Evolutionary conservation across 306 rosid species (phyloP).

Genomic region (Cicer judaicum): DNA sequence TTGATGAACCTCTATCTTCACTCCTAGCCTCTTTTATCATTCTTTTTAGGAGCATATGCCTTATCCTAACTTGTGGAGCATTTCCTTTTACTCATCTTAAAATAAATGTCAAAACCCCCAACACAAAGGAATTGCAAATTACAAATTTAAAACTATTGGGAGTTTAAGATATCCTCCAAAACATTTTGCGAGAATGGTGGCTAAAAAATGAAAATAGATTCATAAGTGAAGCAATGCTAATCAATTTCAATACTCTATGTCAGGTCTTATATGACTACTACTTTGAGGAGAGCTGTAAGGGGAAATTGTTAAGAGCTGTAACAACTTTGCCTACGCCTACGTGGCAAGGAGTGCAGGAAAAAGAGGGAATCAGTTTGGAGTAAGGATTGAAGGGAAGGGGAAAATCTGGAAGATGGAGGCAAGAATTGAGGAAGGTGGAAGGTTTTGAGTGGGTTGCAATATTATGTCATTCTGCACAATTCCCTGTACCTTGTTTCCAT

Average conservation of each 20-base stretch:
- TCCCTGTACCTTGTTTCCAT: conserved; percentile 19
- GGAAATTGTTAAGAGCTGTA: neutral
- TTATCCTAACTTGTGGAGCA: neutral
- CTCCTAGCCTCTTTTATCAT: conserved; percentile 23
- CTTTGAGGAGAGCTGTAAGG: conserved; percentile 12
- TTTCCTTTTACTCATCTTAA: conserved; percentile 11
- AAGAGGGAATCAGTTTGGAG: neutral
- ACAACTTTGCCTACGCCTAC: neutral
- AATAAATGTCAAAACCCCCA: neutral
- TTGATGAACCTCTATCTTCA: conserved; percentile 24
- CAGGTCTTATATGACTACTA: conserved; percentile 6
- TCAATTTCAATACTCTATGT: neutral
- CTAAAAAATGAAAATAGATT: neutral
- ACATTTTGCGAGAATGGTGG: neutral
- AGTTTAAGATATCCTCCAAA: neutral
- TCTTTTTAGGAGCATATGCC: conserved; percentile 1
- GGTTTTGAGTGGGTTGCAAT: conserved; percentile 12
- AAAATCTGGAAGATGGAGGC: neutral
- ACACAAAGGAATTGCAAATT: conserved; percentile 5
- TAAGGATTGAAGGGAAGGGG: neutral
- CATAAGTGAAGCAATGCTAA: neutral
- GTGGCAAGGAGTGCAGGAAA: conserved; percentile 7
- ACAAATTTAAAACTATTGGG: conserved; percentile 2
- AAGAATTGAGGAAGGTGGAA: conserved; percentile 5
- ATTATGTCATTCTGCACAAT: neutral